A percentile compares a stretch with the other conserved stretches of the same genome.
Conservation (phyloP, 768 basidiomycete genomes). For the Lactifluus echinatus region DNA sequence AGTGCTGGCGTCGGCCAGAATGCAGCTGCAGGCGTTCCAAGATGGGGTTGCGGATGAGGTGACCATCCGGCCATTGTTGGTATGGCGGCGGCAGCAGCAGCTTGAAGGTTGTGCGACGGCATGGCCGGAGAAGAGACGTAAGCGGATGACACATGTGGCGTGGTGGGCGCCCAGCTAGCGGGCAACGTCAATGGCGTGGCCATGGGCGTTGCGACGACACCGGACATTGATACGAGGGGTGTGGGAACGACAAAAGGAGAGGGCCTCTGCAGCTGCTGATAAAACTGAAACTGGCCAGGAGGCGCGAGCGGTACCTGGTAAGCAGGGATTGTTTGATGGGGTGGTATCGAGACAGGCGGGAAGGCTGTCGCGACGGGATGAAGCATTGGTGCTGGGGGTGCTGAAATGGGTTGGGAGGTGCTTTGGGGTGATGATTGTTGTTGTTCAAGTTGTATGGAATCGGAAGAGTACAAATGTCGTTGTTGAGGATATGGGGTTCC, state of each 20-base stretch:
- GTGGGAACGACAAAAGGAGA: constrained; percentile 10
- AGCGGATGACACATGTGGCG: neutral
- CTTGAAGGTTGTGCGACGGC: neutral
- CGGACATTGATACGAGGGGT: constrained; percentile 2
- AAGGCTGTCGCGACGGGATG: neutral
- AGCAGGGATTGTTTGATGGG: neutral
- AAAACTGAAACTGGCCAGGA: constrained; percentile 2
- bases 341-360: neutral
- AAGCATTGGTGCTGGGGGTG: neutral
- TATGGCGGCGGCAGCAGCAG: neutral
- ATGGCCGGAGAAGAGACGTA: constrained; percentile 8
- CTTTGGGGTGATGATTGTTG: constrained; percentile 1
- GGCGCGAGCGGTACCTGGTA: neutral
- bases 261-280: neutral
- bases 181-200: constrained; percentile 11
- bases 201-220: constrained; percentile 5
- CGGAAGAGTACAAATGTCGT: neutral
- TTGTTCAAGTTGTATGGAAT: constrained; percentile 4
- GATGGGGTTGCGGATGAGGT: neutral
- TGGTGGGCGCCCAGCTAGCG: constrained; percentile 8
- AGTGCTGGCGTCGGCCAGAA: neutral
- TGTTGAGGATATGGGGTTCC: constrained; percentile 10
- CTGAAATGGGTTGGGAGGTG: neutral
- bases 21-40: neutral
- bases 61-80: neutral